Evolutionary conservation across 192 early-diverging fungal genomes (phyloP), one percentile per base, ranked within the genome.

Genomic region (Linnemannia schmuckeri): DNA sequence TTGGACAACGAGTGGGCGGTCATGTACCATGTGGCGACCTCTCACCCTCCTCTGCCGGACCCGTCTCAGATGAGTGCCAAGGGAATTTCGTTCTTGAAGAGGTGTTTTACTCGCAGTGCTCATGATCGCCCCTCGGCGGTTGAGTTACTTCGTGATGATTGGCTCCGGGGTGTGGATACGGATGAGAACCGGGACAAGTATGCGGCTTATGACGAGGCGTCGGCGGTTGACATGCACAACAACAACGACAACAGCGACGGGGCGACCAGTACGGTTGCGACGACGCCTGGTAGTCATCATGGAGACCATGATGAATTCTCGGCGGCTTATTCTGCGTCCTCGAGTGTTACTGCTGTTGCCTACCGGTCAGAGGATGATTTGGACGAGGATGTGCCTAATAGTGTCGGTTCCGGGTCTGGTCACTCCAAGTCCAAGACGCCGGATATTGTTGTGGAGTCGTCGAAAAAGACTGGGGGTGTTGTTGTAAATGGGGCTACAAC

Each of bases 1-100:
- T 74, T 98, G 40, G 97, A 98, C 77, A 98, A 98, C 79, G 96
- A 98, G 88, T 98, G 96, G 96, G 95, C 97, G 1, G 94, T 98
- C 42, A 98, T 98, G 96, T 98, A 95, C 81, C 96, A 97, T 79
- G 96, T 97, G 10, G 95, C 95, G 0, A 92, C 94, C 6, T 92
- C 94, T 6, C 93, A 94, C 61, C 95, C 96, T 49, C 94, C 95
- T 17, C 80, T 98, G 55, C 97, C 97, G 0, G 94, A 94, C 66
- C 77, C 94, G 0, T 88, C 90, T 1, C 92, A 96, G 74, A 81
- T 96, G 70, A 94, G 94, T 68, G 81, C 88, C 47, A 91, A 82
- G 13, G 95, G 96, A 20, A 91, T 96, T 80, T 93, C 92, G 30
- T 98, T 98, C 82, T 82, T 97, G 55, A 90, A 90, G 70, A 86